Evolutionary conservation across 2,329 filamentous ascomycete genomes (phyloP), one percentile per base, ranked within the genome.

Genomic region (Fusarium longipes): DNA sequence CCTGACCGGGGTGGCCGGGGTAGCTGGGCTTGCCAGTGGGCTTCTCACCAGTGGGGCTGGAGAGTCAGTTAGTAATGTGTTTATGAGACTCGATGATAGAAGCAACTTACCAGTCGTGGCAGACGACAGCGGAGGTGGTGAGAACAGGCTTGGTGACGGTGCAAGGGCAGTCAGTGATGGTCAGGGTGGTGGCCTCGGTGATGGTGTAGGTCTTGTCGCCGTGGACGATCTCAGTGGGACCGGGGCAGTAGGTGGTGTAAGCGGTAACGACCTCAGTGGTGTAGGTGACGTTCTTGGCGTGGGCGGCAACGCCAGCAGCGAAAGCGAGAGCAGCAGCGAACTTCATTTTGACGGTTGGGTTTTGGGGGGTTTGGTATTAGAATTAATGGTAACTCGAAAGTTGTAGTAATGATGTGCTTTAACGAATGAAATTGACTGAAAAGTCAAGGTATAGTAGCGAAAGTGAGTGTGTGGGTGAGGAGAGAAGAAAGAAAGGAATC

Each of bases 221-320:
- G 81, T 90, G 83, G 75, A 85, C 86, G 79, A 92, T 80, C 73
- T 82, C 79, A 73, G 90, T 92, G 69, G 90, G 78, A 70, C 76
- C 82, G 22, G 91, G 89, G 87, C 91, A 93, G 87, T 84, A 92
- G 76, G 90, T 93, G 80, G 86, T 88, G 82, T 87, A 87, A 59
- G 82, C 79, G 59, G 87, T 88, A 68, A 92, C 86, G 70, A 88
- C 82, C 83, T 90, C 87, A 71, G 89, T 92, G 80, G 83, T 84
- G 63, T 86, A 86, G 77, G 81, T 82, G 71, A 82, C 81, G 74
- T 75, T 75, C 51, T 65, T 70, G 65, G 64, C 67, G 67, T 66
- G 65, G 77, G 82, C 83, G 74, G 81, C 80, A 77, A 77, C 82
- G 80, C 84, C 82, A 78, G 83, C 81, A 74, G 84, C 84, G 76